Base-by-base conservation (phyloP, 495 filamentous ascomycete genomes). In the Penicillium lagena region DNA sequence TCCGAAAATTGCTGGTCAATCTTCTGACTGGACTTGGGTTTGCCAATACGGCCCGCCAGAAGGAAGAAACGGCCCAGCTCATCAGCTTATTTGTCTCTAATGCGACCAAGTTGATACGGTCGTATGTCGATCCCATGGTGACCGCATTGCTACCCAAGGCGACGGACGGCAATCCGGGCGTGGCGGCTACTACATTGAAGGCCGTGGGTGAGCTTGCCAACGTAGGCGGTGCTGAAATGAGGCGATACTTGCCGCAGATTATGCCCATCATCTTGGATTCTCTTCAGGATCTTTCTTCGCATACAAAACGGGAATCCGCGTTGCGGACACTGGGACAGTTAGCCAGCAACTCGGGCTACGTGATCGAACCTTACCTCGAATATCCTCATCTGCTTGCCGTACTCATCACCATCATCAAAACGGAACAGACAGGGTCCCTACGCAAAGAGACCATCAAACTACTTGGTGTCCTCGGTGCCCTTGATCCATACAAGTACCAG, bases 401-500 rank as follows among this genome's bases (percentile, higher is more conserved):
- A 9, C 74, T 99, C 34, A 88, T 96, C 50, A 87, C 85, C 51
- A 96, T 97, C 60, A 91, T 96, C 52, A 87, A 91, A 59, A 86
- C 83, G 11, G 93, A 97, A 56, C 79, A 82, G 33, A 86, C 91
- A 40, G 87, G 87, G 4, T 77, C 83, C 9, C 66, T 97, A 27
- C 77, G 93, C 12, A 89, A 91, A 51, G 94, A 95, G 64, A 96
- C 93, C 0, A 96, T 97, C 53, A 95, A 95, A 47, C 66, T 99
- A 7, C 82, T 99, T 69, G 93, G 93, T 53, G 95, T 95, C 39
- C 73, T 99, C n/a, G 93, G 93, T 40, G 93, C 93, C 33, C 67
- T 97, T 32, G 93, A 97, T 56, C 93, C 93, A 1, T 96, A 99
- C 66, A 94, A 89, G 55, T 88, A 97, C 62, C 91, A 96, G 49